A percentile compares a stretch with the other conserved stretches of the same genome.
Conservation (phyloP, 2,329 filamentous ascomycete genomes). For the Fusarium miscanthi region DNA sequence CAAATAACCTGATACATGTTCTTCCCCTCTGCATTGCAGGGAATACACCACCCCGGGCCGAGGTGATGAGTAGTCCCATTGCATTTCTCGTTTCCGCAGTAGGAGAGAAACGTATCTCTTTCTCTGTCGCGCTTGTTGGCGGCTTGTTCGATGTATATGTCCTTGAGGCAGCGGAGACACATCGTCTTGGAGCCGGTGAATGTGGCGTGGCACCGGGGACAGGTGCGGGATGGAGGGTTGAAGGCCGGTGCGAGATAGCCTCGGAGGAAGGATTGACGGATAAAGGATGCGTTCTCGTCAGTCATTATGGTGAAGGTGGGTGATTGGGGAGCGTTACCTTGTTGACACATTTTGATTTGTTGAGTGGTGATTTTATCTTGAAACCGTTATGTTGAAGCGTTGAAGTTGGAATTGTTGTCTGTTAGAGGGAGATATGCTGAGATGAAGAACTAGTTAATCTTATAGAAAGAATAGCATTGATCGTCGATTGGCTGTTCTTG, state of each 20-base stretch:
- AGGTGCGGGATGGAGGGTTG: background rate
- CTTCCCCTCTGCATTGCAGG: background rate
- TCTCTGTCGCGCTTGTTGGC: background rate
- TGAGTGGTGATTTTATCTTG: background rate
- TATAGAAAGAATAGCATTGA: background rate
- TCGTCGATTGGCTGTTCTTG: fast-evolving
- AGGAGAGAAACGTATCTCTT: constrained; percentile 10
- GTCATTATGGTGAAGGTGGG: background rate
- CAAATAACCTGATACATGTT: constrained; percentile 19
- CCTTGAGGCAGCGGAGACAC: constrained; percentile 19
- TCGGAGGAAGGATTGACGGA: constrained; percentile 12
- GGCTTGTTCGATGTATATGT: background rate
- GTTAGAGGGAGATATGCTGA: fast-evolving
- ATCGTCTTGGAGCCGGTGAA: background rate
- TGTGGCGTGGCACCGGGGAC: background rate
- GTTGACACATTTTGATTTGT: background rate
- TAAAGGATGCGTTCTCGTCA: constrained; percentile 1
- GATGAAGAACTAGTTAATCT: background rate
- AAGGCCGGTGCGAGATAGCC: constrained; percentile 24
- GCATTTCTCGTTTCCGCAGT: background rate
- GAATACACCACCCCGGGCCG: constrained; percentile 34
- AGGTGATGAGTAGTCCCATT: constrained; percentile 28
- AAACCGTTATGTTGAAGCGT: background rate
- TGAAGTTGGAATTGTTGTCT: background rate
- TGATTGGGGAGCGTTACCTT: constrained; percentile 9